Conservation (phyloP, 2,329 filamentous ascomycete genomes). For the Tricladium varicosporioides region DNA sequence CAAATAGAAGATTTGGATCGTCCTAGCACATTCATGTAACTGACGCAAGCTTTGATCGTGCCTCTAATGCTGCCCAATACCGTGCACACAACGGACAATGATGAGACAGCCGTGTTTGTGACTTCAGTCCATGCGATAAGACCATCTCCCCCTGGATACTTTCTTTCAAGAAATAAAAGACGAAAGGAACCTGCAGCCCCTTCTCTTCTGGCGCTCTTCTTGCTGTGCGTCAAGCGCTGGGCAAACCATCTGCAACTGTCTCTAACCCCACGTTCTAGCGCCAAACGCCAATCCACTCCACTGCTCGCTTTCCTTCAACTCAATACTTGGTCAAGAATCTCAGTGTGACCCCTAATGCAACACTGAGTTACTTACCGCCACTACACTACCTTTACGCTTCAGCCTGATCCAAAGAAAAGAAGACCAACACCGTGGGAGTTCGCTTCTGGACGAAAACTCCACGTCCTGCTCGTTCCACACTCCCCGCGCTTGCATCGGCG, state of each 20-base stretch:
- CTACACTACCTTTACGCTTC: neutral
- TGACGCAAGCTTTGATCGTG: neutral
- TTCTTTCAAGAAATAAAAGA: neutral
- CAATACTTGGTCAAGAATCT: neutral
- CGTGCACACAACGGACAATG: conserved; percentile 8
- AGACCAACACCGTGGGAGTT: neutral
- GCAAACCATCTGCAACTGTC: too few species aligned
- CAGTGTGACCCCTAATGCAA: neutral
- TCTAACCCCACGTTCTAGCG: conserved; percentile 1
- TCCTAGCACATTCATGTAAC: neutral
- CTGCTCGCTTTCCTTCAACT: neutral
- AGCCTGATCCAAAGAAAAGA: neutral
- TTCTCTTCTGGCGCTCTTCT: neutral
- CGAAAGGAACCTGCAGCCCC: neutral
- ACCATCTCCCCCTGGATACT: conserved; percentile 2
- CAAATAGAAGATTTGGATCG: neutral
- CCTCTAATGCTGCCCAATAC: conserved; percentile 9
- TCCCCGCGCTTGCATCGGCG: conserved; percentile 2
- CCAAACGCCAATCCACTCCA: neutral
- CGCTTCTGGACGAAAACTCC: neutral
- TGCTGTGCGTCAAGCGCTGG: neutral
- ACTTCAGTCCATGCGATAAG: conserved; percentile 17
- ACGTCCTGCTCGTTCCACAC: neutral
- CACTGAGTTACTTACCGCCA: neutral
- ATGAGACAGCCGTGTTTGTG: conserved; percentile 21